A percentile compares a stretch with the other conserved stretches of the same genome.
phyloP scores from a whole-genome alignment of 2,329 filamentous ascomycete species.

The Xenosphaeropsis pyriputrescens region DNA sequence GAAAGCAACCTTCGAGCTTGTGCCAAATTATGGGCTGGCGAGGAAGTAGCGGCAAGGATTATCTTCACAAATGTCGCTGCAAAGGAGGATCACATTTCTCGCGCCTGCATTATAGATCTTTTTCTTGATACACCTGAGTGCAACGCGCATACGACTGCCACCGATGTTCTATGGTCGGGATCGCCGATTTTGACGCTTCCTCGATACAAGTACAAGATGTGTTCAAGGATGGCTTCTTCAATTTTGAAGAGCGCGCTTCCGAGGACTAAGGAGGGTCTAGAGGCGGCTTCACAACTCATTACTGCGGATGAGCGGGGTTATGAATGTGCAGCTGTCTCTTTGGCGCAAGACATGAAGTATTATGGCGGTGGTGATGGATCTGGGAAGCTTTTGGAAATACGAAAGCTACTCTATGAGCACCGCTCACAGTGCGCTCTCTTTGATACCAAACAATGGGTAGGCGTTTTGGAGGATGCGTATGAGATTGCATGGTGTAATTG shows the following conservation, averaged over 20 bases:
- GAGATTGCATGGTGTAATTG: constrained; percentile 78
- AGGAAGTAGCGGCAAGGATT: constrained; percentile 73
- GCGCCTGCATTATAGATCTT: constrained; percentile 81
- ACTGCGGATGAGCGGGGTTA: constrained; percentile 69
- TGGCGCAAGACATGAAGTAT: constrained; percentile 48
- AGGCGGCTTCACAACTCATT: constrained; percentile 62
- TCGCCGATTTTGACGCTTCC: constrained; percentile 85
- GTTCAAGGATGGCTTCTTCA: constrained; percentile 91
- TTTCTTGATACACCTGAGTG: constrained; percentile 97
- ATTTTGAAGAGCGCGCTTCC: constrained; percentile 85
- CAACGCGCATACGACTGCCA: constrained; percentile 94
- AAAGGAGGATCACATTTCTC: constrained; percentile 84
- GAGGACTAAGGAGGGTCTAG: constrained; percentile 47
- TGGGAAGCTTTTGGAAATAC: constrained; percentile 65
- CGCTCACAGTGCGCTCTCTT: constrained; percentile 83
- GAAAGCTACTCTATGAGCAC: constrained; percentile 67
- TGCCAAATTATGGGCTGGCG: constrained; percentile 69
- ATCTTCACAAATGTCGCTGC: constrained; percentile 95
- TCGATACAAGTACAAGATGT: constrained; percentile 96
- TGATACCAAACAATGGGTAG: constrained; percentile 82
- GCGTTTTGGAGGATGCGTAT: constrained; percentile 79
- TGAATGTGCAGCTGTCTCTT: constrained; percentile 57
- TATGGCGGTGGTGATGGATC: constrained; percentile 32
- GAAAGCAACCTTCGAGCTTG: constrained; percentile 74
- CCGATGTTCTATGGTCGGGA: constrained; percentile 91